These are phyloP conservation scores for Diplosphaera chodatii DNA, from an alignment of 139 green algal genomes.

Conservation along the genomic window DNA sequence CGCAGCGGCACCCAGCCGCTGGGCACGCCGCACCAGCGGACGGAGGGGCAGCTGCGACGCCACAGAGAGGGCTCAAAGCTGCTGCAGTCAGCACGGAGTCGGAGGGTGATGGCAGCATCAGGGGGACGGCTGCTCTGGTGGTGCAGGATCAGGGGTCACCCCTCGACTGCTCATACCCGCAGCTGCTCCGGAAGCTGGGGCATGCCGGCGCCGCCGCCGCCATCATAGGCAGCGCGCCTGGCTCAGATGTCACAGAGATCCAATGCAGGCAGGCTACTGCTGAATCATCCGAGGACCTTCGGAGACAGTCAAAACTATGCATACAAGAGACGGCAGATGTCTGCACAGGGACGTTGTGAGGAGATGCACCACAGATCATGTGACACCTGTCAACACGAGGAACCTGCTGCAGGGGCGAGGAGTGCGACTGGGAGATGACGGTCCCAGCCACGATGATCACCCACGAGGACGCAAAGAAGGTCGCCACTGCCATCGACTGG, in stretches of 20 bases:
- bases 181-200: constrained; percentile 1
- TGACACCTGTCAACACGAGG: neutral
- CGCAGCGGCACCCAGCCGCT: too few relatives aligned
- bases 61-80: too few relatives aligned
- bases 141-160: neutral
- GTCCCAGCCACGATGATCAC: constrained; percentile 22
- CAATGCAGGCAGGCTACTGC: constrained; percentile 2
- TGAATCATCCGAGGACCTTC: too few relatives aligned
- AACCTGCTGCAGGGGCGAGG: neutral
- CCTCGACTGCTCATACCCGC: neutral
- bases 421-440: constrained; percentile 10
- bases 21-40: too few relatives aligned
- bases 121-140: constrained; percentile 4
- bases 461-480: neutral
- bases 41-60: too few relatives aligned
- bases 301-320: too few relatives aligned
- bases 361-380: too few relatives aligned
- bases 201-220: constrained; percentile 5
- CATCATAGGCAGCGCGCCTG: constrained; percentile 10
- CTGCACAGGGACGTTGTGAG: too few relatives aligned
- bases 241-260: constrained; percentile 8
- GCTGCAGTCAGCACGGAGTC: too few relatives aligned
- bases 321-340: too few relatives aligned
- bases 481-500: neutral
- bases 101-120: neutral